A percentile compares a stretch with the other conserved stretches of the same genome.
phyloP scores from a whole-genome alignment of 139 green algal genomes.

The Picochlorum sp. region DNA sequence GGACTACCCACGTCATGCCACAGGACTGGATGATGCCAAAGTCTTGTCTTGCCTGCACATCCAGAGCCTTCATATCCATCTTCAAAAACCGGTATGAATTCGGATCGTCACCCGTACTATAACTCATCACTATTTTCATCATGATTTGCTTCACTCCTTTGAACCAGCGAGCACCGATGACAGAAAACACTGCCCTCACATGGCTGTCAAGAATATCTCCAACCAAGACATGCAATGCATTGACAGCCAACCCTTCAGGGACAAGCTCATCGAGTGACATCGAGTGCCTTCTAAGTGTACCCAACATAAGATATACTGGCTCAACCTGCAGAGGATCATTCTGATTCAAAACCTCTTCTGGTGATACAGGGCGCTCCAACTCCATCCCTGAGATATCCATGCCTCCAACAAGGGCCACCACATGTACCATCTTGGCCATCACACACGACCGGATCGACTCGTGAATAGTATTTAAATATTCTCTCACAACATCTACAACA shows the following conservation, averaged over 20 bases:
- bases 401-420: too few species aligned
- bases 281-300: not conserved
- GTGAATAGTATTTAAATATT: too few species aligned
- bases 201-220: too few species aligned
- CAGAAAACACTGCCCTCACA: not conserved
- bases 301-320: too few species aligned
- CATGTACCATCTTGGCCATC: too few species aligned
- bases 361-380: too few species aligned
- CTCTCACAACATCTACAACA: too few species aligned
- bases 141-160: not conserved
- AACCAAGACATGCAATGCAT: too few species aligned
- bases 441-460: too few species aligned
- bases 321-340: too few species aligned
- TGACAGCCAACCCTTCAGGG: not conserved
- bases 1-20: not conserved
- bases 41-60: not conserved
- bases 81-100: not conserved
- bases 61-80: not conserved
- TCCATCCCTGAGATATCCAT: too few species aligned
- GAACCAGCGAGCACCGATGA: not conserved
- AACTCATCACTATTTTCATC: not conserved
- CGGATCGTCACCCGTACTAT: not conserved
- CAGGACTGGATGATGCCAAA: not conserved
- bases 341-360: too few species aligned
- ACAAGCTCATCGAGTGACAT: slow-evolving; percentile 3